Evolutionary conservation across 108 stramenopile species (phyloP).

Genomic region (Nannochloropsis salina): DNA sequence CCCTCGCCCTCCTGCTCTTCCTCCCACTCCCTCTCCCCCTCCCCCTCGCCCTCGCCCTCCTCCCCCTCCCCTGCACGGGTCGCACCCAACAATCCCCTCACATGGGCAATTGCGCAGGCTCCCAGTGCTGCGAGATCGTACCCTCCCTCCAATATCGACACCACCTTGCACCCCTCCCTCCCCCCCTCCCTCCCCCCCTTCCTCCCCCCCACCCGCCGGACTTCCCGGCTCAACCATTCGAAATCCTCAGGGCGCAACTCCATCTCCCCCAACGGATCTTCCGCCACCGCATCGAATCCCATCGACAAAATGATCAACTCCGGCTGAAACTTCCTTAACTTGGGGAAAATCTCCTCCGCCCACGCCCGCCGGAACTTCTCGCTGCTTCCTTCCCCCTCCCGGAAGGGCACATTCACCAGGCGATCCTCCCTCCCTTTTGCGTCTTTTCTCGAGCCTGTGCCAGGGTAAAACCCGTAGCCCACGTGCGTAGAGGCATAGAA

Average conservation of each 20-base stretch:
- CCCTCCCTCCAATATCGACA: slow-evolving; percentile 33
- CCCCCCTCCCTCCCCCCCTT: not conserved
- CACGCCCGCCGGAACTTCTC: slow-evolving; percentile 28
- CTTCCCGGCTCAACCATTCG: slow-evolving; percentile 26
- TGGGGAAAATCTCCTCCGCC: slow-evolving; percentile 34
- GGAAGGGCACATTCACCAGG: slow-evolving; percentile 31
- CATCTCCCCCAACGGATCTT: slow-evolving; percentile 36
- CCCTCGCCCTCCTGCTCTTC: not conserved
- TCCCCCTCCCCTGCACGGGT: not conserved
- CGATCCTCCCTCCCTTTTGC: slow-evolving; percentile 20
- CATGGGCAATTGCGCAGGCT: slow-evolving; percentile 32
- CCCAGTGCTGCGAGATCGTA: slow-evolving; percentile 34
- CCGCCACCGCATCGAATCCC: slow-evolving; percentile 35
- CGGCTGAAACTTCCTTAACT: slow-evolving; percentile 32
- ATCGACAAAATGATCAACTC: slow-evolving; percentile 36
- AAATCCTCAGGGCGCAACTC: slow-evolving; percentile 27
- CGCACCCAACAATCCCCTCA: not conserved
- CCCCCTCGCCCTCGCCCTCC: not conserved
- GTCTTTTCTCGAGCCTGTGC: slow-evolving; percentile 23
- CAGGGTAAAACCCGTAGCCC: slow-evolving; percentile 36
- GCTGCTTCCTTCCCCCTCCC: slow-evolving; percentile 26
- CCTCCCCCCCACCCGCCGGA: not conserved
- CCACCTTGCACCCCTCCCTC: slow-evolving; percentile 27
- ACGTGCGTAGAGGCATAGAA: slow-evolving; percentile 54
- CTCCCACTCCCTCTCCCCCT: not conserved